These are phyloP conservation scores for Zygosaccharomyces lentus DNA, from an alignment of 805 yeast species.

Conservation along the genomic window DNA sequence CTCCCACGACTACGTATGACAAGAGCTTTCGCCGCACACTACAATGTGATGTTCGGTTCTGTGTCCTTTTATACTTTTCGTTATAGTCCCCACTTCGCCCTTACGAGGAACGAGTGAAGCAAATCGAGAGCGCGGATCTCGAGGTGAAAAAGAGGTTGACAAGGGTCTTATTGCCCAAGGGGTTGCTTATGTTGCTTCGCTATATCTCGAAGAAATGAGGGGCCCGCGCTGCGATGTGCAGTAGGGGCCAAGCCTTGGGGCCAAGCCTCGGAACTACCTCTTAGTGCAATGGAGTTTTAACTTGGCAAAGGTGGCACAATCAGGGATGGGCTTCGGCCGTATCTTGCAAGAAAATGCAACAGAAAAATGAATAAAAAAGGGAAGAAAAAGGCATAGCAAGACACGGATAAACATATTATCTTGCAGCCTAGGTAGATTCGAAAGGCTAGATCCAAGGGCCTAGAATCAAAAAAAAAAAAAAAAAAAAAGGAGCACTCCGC, in stretches of 20 bases:
- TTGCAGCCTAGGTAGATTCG: too few species aligned
- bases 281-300: neutral
- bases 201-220: neutral
- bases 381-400: too few species aligned
- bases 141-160: neutral
- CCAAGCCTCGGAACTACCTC: too few species aligned
- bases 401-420: too few species aligned
- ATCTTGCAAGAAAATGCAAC: too few species aligned
- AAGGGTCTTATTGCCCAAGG: neutral
- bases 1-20: neutral
- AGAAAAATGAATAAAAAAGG: too few species aligned
- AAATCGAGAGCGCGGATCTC: slow-evolving; percentile 1
- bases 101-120: neutral
- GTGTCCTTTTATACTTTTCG: neutral
- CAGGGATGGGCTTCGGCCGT: too few species aligned
- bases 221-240: neutral
- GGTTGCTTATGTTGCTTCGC: neutral
- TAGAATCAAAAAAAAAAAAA: neutral
- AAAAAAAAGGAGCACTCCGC: slow-evolving; percentile 4
- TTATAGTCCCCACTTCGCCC: slow-evolving; percentile 2
- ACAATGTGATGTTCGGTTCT: neutral
- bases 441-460: too few species aligned
- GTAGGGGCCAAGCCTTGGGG: neutral
- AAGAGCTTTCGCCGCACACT: neutral
- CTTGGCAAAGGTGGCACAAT: neutral